Base-by-base conservation (phyloP, 1,284 basidiomycete genomes). In the Agroathelia rolfsii region DNA sequence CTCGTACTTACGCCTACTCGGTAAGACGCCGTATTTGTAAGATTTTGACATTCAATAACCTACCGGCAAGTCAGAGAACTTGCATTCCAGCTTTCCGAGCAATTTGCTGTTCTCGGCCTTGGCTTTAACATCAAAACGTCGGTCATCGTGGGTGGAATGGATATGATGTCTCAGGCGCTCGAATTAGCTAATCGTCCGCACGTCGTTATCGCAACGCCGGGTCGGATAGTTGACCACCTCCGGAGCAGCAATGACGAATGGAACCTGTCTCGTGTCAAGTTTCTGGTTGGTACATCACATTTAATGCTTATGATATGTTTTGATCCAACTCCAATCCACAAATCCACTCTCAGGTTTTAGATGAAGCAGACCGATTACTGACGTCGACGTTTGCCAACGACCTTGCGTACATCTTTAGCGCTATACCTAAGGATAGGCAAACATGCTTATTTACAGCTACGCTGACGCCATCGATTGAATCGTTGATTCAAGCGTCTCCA, bases 371-470 rank as follows among this genome's bases (percentile, higher is more conserved):
- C 62, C 69, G 94, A 17, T 64, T 99, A 27, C 66, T 99, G 21
- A 90, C 89, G 1, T 67, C 84, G 0, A 93, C 90, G 0, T 99
- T 98, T 51, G 76, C 89, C 3, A 72, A 85, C 0, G 93, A 96
- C 36, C 59, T 99, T 24, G 70, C 76, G 0, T 76, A 82, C 51
- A 56, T 96, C 13, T 93, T 97, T 51, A 61, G 65, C 23, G 65
- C 74, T 22, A 66, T 98, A 12, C 92, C 95, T 0, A 69, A 73
- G 27, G 73, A 90, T 21, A 69, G 95, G 10, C 95, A 98, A 55
- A 98, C 95, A 0, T 86, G 92, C 41, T 70, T 99, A 17, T 98
- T 98, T 56, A 97, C 95, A 0, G 95, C 95, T 0, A 99, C 95
- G 0, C 64, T 95, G 41, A 93, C 89, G 2, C 72, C 82, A 11